These are phyloP conservation scores for Colletotrichum sp. DNA, from an alignment of 2,329 filamentous ascomycete genomes.

Conservation along the genomic window DNA sequence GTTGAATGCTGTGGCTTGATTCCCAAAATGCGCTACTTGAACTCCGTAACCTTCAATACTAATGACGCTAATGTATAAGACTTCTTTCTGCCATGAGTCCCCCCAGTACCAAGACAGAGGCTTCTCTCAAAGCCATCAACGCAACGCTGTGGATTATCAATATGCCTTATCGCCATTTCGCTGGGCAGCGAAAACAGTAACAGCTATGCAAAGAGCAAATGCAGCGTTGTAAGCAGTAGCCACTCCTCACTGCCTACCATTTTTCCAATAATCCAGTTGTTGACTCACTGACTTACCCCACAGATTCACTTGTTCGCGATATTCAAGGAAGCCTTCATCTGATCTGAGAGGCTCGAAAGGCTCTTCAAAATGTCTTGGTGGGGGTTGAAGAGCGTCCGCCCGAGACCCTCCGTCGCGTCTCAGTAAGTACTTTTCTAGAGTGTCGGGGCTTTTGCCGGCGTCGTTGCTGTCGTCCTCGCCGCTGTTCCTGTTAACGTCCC, in stretches of 20 bases:
- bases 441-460: neutral
- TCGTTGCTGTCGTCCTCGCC: neutral
- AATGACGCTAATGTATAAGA: neutral
- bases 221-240: neutral
- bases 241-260: neutral
- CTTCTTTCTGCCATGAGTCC: neutral
- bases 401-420: no score
- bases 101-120: neutral
- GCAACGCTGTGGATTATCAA: neutral
- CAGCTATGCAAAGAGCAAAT: neutral
- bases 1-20: neutral
- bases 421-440: no score
- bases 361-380: no score
- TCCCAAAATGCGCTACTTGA: neutral
- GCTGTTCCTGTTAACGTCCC: neutral
- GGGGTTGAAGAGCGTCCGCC: no score
- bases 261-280: neutral
- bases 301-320: rapidly evolving
- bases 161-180: neutral
- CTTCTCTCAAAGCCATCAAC: neutral
- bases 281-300: no score
- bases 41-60: neutral
- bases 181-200: neutral
- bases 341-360: no score
- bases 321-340: neutral